Conservation (phyloP, 2,329 filamentous ascomycete species). For the Gremmenia infestans region DNA sequence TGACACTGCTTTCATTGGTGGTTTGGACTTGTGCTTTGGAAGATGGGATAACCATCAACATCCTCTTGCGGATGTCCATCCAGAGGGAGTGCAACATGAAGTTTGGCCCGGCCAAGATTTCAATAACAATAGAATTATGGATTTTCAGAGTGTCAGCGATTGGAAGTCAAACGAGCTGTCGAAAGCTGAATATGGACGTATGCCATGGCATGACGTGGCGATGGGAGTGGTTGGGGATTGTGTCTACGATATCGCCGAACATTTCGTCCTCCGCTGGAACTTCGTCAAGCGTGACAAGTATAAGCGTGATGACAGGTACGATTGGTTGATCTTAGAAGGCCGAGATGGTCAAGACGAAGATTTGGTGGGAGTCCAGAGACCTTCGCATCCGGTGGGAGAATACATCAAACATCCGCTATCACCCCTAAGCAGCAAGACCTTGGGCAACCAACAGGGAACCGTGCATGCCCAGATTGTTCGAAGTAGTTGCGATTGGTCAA, state of each 20-base stretch:
- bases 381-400: conserved; percentile 81
- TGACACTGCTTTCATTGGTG: conserved; percentile 84
- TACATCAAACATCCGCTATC: conserved; percentile 77
- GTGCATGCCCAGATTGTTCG: conserved; percentile 82
- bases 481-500: conserved; percentile 90
- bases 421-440: conserved; percentile 61
- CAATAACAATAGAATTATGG: conserved; percentile 95
- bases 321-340: conserved; percentile 79
- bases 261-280: conserved; percentile 94
- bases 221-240: conserved; percentile 88
- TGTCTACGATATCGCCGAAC: conserved; percentile 91
- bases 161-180: conserved; percentile 92
- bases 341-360: conserved; percentile 76
- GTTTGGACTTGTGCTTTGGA: conserved; percentile 91
- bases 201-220: conserved; percentile 97
- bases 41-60: conserved; percentile 90
- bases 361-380: conserved; percentile 80
- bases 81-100: conserved; percentile 73
- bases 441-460: conserved; percentile 60
- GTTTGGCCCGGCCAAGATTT: conserved; percentile 96
- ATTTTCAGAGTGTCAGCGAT: conserved; percentile 84
- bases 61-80: conserved; percentile 80
- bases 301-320: conserved; percentile 77
- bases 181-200: conserved; percentile 86
- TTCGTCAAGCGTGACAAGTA: conserved; percentile 97